Evolutionary conservation across 495 filamentous ascomycete genomes (phyloP), one percentile per base, ranked within the genome.

Genomic region (Lasiosphaeris hirsuta): DNA sequence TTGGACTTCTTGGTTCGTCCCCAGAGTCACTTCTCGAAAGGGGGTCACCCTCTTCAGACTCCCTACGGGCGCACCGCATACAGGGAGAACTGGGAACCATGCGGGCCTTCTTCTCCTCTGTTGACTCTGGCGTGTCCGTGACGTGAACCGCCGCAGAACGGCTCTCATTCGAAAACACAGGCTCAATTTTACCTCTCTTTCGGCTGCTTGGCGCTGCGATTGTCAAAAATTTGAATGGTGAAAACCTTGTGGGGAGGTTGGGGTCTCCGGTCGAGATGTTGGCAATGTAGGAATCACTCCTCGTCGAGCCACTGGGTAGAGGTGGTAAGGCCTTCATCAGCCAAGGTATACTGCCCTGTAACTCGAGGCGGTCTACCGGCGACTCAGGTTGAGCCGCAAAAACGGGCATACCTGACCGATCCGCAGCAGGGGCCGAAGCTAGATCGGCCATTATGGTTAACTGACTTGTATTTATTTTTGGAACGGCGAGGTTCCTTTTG

Each of bases 321-420:
- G 74, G 65, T n/a, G 77, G 78, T 30, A 80, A 58, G 33, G 75
- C 70, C 57, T 80, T 79, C 75, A 81, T 79, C 39, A 81, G 63
- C 56, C 74, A 72, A 42, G 78, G 76, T 23, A 80, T 67, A 55
- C 78, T 80, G 57, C 76, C 75, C 58, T 78, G 78, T 49, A 78
- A 64, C 53, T 69, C 74, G 40, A 80, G 67, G 59, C 75, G 68
- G 36, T 72, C 68, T 43, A 64, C 72, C 34, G 78, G 73, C 10
- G 75, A 79, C 10, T 78, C 77, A 10, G 77, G 76, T 40, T 74
- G 70, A 13, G 75, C 76, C 35, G 74, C 70, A 4, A 79, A 58
- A 44, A 79, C 70, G 14, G 70, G 66, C 13, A 56, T 57, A 15
- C 34, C 11, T 13, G 45, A 17, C 37, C 41, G 53, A 11, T 44